Evolutionary conservation across 768 basidiomycete species (phyloP), one percentile per base, ranked within the genome.

Genomic region (Boletus sensibilis): DNA sequence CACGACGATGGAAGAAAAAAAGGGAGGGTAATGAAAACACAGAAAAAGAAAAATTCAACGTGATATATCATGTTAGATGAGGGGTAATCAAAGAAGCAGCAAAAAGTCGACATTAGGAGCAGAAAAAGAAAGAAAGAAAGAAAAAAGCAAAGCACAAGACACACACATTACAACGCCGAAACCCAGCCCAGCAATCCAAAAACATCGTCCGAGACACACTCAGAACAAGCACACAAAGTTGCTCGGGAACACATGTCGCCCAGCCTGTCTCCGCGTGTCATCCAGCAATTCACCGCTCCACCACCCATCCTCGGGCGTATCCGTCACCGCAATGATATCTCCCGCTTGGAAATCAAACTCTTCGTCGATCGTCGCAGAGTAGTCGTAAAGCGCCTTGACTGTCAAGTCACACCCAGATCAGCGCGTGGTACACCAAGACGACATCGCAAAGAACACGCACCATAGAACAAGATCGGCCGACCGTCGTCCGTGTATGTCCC

Each of bases 321-420:
- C 81, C 0, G 92, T 95, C 11, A 98, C 95, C 8, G 94, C 95
- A 61, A 98, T 97, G 61, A 97, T 91, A 72, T 98, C 96, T 3
- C 90, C 92, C 21, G 86, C 78, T 68, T 94, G 92, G 84, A 98
- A 98, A 70, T 95, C 90, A 71, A 98, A 98, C 74, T 98, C 96
- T 67, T 95, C 93, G 1, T 90, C 87, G 59, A 89, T 91, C 12
- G 88, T 86, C 16, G 91, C 92, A 1, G 74, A 73, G 64, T 94
- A 95, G 71, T 94, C 90, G 68, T 92, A 96, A 60, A 95, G 74
- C 38, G 94, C 94, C 78, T 92, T 91, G 57, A 95, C 92, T 93
- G 58, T 47, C 40, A 11, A 10, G 16, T 48, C 5, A n/a, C 20
- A 3, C 1, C 48, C 9, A 9, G 37, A 20, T 50, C 9, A 50